Base-by-base conservation (phyloP, 345 rosid species). In the Clarkia xantiana region DNA sequence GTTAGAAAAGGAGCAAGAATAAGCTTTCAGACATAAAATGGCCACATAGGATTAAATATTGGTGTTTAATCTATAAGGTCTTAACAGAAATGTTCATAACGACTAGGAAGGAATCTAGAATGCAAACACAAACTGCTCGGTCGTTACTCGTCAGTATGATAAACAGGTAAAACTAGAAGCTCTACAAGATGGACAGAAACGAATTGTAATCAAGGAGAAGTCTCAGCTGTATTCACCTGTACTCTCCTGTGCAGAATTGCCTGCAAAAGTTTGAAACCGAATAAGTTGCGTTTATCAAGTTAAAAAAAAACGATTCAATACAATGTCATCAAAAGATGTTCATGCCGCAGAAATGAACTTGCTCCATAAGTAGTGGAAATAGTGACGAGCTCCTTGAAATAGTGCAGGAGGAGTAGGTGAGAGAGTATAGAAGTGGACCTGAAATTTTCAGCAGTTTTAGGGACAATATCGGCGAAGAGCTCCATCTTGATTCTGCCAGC, bases 401-500 rank as follows among this genome's bases (percentile, higher is more conserved):
- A 29, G 5, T 29, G 44, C 2, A 4, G 7, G 15, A 42, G 0
- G 3, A 17, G 46, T 22, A 9, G 48, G 12, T 2, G 29, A 12
- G 42, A 25, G 58, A 17, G 36, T 11, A 43, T 16, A 40, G n/a
- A 15, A 38, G 0, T 23, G 47, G 16, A 86, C 90, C 96, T 77
- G 84, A 91, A 91, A 63, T 91, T 91, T 50, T 86, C 96, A 46
- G 96, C 94, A 18, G 96, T 80, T 71, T 74, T 86, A 56, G 96
- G 96, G 39, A 76, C 76, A 47, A 86, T 71, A 55, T 91, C 98
- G 25, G 98, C 87, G 67, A 91, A 91, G 63, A 91, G 94, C 71
- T 91, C 98, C 98, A 86, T 91, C 77, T 86, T 86, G 71, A 84
- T 74, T 22, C 96, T 86, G 39, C 95, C 98, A 15, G 94, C 95